Percentiles rank a stretch among this genome's conserved stretches.
Conservation (phyloP, 768 basidiomycete genomes). For the Pleurotus tuber-regium region DNA sequence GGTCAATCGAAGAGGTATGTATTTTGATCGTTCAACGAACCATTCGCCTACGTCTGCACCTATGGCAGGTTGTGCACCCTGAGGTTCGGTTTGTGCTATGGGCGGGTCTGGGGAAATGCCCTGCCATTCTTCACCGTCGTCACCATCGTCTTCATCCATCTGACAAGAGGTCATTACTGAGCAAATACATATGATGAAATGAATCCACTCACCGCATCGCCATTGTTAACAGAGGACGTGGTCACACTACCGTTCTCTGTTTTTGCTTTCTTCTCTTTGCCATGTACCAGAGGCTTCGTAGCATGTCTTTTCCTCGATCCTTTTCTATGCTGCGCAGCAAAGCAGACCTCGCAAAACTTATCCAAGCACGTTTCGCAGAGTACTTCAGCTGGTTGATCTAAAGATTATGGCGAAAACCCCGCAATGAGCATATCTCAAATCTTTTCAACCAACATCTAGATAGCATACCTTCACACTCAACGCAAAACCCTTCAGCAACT, state of each 20-base stretch:
- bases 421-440: no score
- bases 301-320: conserved; percentile 69
- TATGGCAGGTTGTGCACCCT: conserved; percentile 56
- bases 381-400: conserved; percentile 83
- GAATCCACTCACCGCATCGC: conserved; percentile 29
- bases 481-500: conserved; percentile 63
- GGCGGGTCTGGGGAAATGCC: conserved; percentile 26
- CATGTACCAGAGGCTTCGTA: conserved; percentile 41
- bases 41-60: conserved; percentile 74
- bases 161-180: conserved; percentile 18
- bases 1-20: conserved; percentile 76
- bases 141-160: conserved; percentile 47
- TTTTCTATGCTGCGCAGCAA: conserved; percentile 80
- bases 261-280: conserved; percentile 27
- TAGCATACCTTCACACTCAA: conserved; percentile 80
- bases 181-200: background rate
- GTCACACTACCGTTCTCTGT: conserved; percentile 18
- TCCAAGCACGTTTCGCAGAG: conserved; percentile 72
- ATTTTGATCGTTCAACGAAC: conserved; percentile 81
- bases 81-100: conserved; percentile 28
- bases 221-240: conserved; percentile 16
- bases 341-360: conserved; percentile 83
- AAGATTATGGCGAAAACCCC: no score
- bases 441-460: no score
- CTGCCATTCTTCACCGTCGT: conserved; percentile 41